Evolutionary conservation across 129 eudicot genomes (phyloP), one percentile per base, ranked within the genome.

Genomic region (Daucus carota): DNA sequence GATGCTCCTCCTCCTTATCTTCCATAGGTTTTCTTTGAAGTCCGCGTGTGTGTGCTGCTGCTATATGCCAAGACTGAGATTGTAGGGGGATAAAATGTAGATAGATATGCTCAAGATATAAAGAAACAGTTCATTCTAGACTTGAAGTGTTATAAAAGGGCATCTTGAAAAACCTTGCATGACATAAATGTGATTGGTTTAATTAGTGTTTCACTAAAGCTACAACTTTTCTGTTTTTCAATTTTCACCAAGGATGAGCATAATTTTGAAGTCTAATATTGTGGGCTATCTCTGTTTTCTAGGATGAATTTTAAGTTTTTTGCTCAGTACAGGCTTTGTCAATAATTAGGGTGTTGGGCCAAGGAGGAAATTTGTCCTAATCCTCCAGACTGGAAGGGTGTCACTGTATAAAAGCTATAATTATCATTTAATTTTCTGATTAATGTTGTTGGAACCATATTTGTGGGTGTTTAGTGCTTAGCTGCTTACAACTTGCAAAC

Each of bases 1-100:
- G 75, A 44, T 42, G 38, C 54, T 71, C 75, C 74, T 41, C 74
- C 46, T 41, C 74, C 48, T 22, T 72, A 43, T 72, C 75, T 72
- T 29, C 75, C 75, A 72, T 72, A 5, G 41, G 1, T 22, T 11
- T 24, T 41, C 45, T 41, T 70, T 15, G 29, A 26, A 40, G 48
- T 40, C 48, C 3, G 52, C n/a, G 48, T 41, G 44, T 6, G 43
- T 34, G 42, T 67, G 72, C 63, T 16, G 26, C 24, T 31, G 6
- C 34, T 17, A 32, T 12, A 34, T 69, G 6, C n/a, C 9, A 42
- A 42, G 54, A n/a, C 32, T 14, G 24, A 18, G 40, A 43, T 26
- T 24, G 9, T n/a, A 7, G 22, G 44, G 48, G 73, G 65, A 20
- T 36, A 38, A 40, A 36, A 22, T 70, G 47, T 41, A 70, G 73